Evolutionary conservation across 331 rosid species (phyloP).

Genomic region (Pyracantha coccinea): DNA sequence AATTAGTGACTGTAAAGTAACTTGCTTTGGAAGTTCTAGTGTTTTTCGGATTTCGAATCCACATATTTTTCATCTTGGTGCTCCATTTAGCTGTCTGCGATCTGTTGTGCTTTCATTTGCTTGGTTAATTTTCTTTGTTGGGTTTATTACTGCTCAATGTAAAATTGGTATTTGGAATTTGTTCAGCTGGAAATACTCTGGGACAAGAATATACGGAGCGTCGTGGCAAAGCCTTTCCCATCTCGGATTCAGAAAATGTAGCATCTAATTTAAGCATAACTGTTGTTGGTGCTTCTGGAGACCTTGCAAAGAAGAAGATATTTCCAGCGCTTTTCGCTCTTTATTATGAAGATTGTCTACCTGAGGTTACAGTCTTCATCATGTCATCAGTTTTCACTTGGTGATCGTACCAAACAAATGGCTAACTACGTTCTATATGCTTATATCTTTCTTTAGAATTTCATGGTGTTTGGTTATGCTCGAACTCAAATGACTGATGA

Average conservation of each 20-base stretch:
- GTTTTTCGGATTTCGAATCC: neutral
- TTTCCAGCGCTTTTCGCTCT: constrained; percentile 98
- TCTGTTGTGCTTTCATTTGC: neutral
- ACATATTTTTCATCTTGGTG: neutral
- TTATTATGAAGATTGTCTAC: constrained; percentile 81
- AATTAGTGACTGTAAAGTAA: neutral
- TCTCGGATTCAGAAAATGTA: constrained; percentile 26
- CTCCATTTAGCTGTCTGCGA: constrained; percentile 1
- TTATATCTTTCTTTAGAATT: constrained; percentile 45
- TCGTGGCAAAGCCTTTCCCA: constrained; percentile 33
- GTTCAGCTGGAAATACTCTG: constrained; percentile 44
- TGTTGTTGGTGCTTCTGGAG: constrained; percentile 98
- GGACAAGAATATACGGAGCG: constrained; percentile 32
- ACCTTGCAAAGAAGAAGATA: constrained; percentile 94
- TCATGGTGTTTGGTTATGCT: constrained; percentile 73
- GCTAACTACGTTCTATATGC: constrained; percentile 4
- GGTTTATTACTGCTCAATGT: neutral
- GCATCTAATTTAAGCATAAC: constrained; percentile 71
- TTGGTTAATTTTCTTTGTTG: neutral
- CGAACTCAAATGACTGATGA: constrained; percentile 75
- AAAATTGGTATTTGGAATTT: constrained; percentile 18
- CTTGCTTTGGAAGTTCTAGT: neutral
- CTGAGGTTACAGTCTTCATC: constrained; percentile 45
- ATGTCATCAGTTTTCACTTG: neutral
- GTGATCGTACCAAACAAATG: neutral